Conservation (phyloP, 306 rosid species). For the Calophaca sinica region DNA sequence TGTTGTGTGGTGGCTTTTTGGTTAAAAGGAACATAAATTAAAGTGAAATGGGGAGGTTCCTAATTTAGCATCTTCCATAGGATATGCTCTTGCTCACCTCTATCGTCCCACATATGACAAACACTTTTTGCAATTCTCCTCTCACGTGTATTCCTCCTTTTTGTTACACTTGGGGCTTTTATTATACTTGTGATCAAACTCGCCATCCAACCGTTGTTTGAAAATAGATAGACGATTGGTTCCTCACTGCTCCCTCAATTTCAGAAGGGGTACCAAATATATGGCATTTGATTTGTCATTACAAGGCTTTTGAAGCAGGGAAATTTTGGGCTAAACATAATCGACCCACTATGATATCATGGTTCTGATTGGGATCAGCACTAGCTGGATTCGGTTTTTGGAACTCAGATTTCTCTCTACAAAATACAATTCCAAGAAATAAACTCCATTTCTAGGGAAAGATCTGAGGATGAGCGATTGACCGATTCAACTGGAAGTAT, state of each 20-base stretch:
- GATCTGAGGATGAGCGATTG: no score
- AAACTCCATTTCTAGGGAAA: no score
- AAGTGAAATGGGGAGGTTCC: constrained; percentile 59
- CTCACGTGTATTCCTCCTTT: constrained; percentile 42
- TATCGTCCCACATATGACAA: constrained; percentile 58
- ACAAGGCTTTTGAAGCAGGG: not conserved
- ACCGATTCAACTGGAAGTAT: no score
- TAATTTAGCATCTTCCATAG: constrained; percentile 80
- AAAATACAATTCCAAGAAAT: not conserved
- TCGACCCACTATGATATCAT: constrained; percentile 30
- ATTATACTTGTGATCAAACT: constrained; percentile 27
- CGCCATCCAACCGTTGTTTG: constrained; percentile 39
- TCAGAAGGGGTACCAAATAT: not conserved
- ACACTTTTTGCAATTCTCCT: constrained; percentile 44
- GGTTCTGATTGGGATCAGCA: constrained; percentile 16
- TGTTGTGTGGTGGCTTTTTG: constrained; percentile 55
- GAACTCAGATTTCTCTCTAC: constrained; percentile 3
- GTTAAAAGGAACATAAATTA: constrained; percentile 45
- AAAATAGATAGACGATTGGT: not conserved
- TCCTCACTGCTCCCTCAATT: constrained; percentile 33
- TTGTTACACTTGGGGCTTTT: constrained; percentile 27
- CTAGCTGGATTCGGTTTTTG: not conserved
- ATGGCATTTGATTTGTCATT: not conserved
- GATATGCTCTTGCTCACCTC: constrained; percentile 72
- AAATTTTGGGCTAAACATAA: constrained; percentile 20